Evolutionary conservation across 805 yeast genomes (phyloP), one percentile per base, ranked within the genome.

Genomic region (Teunomyces cretensis): DNA sequence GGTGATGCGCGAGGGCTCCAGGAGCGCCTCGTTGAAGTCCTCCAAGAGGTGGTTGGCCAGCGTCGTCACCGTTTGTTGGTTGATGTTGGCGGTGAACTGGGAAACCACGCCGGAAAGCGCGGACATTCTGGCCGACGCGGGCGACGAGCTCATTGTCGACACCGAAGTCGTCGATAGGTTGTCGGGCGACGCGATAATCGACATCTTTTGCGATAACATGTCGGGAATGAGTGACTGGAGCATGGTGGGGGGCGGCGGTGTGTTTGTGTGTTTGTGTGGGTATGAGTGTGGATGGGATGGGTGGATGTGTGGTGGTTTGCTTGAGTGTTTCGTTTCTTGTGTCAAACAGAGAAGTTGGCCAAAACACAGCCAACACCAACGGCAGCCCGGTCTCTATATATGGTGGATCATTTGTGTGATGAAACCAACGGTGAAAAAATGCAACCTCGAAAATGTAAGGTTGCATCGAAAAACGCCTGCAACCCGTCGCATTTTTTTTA

Each of bases 21-120:
- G 7, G 14, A 71, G 52, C 3, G 72, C 61, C 43, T 64, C 62
- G 42, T 63, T 59, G 35, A 68, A 65, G 44, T 60, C 63, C n/a
- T 36, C 32, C 30, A 47, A 31, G 12, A 50, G 45, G 16, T 40
- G 17, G 33, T 42, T 40, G 33, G 50, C 35, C 41, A 47, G 53
- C 15, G 47, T 12, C 14, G 47, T 35, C 35, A 50, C 39, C 19
- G 48, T 44, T 3, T 39, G 17, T 14, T 43, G 47, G n/a, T 39
- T 39, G 40, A 50, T 22, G 42, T 45, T 47, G 33, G 30, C 35
- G 8, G 49, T 41, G 47, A 50, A 50, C n/a, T 39, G 13, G 16
- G 39, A 33, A 24, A 43, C 27, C 28, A 16, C 37, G 9, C 26
- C 26, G 5, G 28, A 27, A 11, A 35, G 38, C 11, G 38, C 28